Base-by-base conservation (phyloP, 2,329 filamentous ascomycete genomes). In the Colletotrichum higginsianum region DNA sequence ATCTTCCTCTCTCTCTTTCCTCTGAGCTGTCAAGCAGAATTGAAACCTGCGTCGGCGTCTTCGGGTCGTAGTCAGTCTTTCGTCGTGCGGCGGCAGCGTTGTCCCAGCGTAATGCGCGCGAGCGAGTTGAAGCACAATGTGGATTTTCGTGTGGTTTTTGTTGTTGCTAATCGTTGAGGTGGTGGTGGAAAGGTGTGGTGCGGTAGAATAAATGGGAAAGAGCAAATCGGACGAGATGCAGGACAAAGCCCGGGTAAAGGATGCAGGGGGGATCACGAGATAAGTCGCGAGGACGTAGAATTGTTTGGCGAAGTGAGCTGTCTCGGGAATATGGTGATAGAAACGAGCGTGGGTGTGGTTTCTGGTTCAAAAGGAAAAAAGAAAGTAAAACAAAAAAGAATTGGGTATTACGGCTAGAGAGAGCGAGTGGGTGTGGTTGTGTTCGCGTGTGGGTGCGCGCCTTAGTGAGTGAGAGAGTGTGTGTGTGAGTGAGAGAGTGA, bases 301-400 rank as follows among this genome's bases (percentile, higher is more conserved):
- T 21, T 53, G 46, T 47, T 38, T 30, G 58, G 52, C 26, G 60
- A 44, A 55, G 16, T 46, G 64, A 57, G n/a, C n/a, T 44, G 35
- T 61, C 38, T 66, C 26, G 40, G 23, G 55, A 50, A 67, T 62
- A 67, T 62, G 55, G 61, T 50, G 64, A 57, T 53, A 46, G 50
- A 66, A 74, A 73, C 69, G 72, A 74, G 58, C 61, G 72, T 73
- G 70, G 44, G 26, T 42, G 42, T 69, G 67, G 67, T 35, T 57
- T 57, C 23, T 15, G 26, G 63, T 46, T 38, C 8, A 11, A 2
- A 38, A 38, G 9, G 8, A 38, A 11, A 38, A 38, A 38, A 11
- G 30, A 35, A 35, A 55, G 11, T 21, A 52, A 16, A 46, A 46
- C 21, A 49, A 26, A 38, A 15, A 44, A 49, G 40, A 21, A 50